phyloP scores from a whole-genome alignment of 352 stramenopile species.

The Elongisporangium anandrum region DNA sequence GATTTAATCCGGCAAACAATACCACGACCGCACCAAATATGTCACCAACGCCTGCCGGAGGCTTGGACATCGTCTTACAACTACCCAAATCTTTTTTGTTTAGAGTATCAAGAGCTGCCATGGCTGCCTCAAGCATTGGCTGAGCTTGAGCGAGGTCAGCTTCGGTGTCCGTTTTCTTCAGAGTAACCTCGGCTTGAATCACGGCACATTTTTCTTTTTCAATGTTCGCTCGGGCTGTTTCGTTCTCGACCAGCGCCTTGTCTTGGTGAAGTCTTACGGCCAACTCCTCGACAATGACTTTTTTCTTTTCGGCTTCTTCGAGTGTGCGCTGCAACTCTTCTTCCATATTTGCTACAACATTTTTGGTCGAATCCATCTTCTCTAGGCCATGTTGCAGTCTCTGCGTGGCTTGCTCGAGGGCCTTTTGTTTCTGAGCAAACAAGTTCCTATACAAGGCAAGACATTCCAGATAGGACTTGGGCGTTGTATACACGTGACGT shows the following conservation, averaged over 20 bases:
- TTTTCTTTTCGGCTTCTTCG: slow-evolving; percentile 91
- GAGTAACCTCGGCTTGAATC: slow-evolving; percentile 89
- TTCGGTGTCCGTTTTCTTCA: slow-evolving; percentile 86
- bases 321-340: slow-evolving; percentile 88
- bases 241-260: slow-evolving; percentile 90
- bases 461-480: slow-evolving; percentile 92
- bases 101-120: slow-evolving; percentile 87
- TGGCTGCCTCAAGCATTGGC: slow-evolving; percentile 82
- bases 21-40: slow-evolving; percentile 79
- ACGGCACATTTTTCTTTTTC: slow-evolving; percentile 89
- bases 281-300: slow-evolving; percentile 90
- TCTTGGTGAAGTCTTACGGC: slow-evolving; percentile 88
- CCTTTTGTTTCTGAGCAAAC: slow-evolving; percentile 59
- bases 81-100: slow-evolving; percentile 88
- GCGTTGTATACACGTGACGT: slow-evolving; percentile 89
- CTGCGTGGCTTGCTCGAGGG: slow-evolving; percentile 57
- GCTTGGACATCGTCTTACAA: slow-evolving; percentile 92
- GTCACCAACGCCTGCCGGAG: slow-evolving; percentile 83
- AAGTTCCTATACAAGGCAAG: slow-evolving; percentile 84
- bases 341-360: slow-evolving; percentile 91
- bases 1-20: slow-evolving; percentile 70
- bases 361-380: slow-evolving; percentile 87
- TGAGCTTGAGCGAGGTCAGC: slow-evolving; percentile 68
- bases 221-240: slow-evolving; percentile 88
- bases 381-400: slow-evolving; percentile 86